Evolutionary conservation across 2,329 filamentous ascomycete species (phyloP), one percentile per base, ranked within the genome.

Genomic region (Didymella sp.): DNA sequence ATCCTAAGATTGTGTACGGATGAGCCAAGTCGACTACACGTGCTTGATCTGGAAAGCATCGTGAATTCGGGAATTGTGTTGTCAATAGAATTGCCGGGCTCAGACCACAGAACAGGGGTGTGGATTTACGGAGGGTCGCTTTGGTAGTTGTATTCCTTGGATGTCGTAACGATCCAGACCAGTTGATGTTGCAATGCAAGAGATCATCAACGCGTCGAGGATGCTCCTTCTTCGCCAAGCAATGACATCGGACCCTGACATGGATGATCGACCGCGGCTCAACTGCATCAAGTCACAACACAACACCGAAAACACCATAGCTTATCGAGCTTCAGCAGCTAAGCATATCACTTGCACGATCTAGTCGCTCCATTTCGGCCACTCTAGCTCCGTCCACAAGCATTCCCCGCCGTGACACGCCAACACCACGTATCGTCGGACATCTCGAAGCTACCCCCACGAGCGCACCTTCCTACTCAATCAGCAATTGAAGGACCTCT

Each of bases 181-280:
- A 27, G 7, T 30, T 17, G 15, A 3, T 42, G 41, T 17, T 28
- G 13, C 4, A 43, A 12, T 6, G 13, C 1, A 9, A 17, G n/a
- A 7, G 7, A 7, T 4, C 8, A 11, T 27, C 8, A 6, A 17
- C 24, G 41, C 41, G n/a, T 37, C 17, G 35, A 37, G 19, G 15
- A 38, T 19, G 35, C 19, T n/a, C 40, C 27, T 46, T 41, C 40
- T 24, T 55, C 41, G 52, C 52, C 52, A 56, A 56, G 52, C 46
- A 50, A 56, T 50, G 45, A 56, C 52, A 55, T 55, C 52, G 52
- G 52, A 56, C 52, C 52, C 52, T 56, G 52, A 50, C 46, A 37
- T 37, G 33, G 33, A 37, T 19, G 52, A 50, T 56, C 41, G 52
- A 31, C 52, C 52, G 52, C 52, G 52, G 52, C 46, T 56, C 52